Base-by-base conservation (phyloP, 2,329 filamentous ascomycete genomes). In the Xylaria sp. region DNA sequence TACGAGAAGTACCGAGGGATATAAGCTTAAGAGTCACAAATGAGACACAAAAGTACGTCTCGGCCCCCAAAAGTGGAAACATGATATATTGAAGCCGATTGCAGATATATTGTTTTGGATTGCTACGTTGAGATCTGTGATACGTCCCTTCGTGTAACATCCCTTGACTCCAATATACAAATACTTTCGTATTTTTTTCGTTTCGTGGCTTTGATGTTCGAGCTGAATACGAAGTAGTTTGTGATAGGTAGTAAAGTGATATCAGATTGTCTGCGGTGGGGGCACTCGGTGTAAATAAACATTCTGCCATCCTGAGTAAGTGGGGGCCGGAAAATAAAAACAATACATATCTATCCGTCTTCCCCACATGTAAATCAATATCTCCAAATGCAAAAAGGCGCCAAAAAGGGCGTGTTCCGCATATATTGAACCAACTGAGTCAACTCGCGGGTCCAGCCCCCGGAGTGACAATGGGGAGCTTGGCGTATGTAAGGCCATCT, bases 91-190 rank as follows among this genome's bases (percentile, higher is more conserved):
- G 35, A 38, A 10, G 11, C 29, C 37, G 21, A 60, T 19, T 35
- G 23, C 46, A 19, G 41, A 54, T 59, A 54, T 60, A 55, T 47
- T 59, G 19, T 8, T 21, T 21, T 27, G 21, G 17, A n/a, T 44
- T 55, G 9, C 29, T 27, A 56, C 44, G 21, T 57, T 38, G 37
- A 43, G 44, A 49, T 54, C 43, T 37, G 5, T n/a, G n/a, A n/a
- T n/a, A n/a, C n/a, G n/a, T n/a, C n/a, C n/a, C n/a, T n/a, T n/a
- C n/a, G n/a, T n/a, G 7, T 10, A 23, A 33, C 27, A 21, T n/a
- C 15, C 10, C 27, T 3, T 5, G 23, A 17, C 19, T 35, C 19
- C 15, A 27, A 8, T 38, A 23, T 31, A 17, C 4, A 21, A 37
- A 37, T 33, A 19, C 4, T 37, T 11, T 10, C 46, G 21, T 6